Conservation (phyloP, 164 flowering plant genomes). For the Liriodendron chinense region DNA sequence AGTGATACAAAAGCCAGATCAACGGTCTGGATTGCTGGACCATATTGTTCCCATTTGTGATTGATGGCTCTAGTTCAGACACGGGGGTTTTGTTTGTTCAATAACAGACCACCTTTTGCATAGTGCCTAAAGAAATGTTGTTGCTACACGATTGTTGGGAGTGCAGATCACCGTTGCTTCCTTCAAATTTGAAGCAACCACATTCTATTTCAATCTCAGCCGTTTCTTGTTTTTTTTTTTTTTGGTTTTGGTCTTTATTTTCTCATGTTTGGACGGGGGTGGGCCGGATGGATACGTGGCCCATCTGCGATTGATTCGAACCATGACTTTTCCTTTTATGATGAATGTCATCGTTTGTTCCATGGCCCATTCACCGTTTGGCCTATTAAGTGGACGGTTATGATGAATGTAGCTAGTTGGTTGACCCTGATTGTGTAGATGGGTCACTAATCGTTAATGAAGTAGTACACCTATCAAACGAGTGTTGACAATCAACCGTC, state of each 20-base stretch:
- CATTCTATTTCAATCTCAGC: neutral
- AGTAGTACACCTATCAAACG: too few relatives aligned
- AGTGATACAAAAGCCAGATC: neutral
- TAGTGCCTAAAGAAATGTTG: slow-evolving; percentile 8
- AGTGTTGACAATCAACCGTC: too few relatives aligned
- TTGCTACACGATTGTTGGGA: slow-evolving; percentile 12
- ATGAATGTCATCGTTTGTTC: too few relatives aligned
- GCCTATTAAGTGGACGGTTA: too few relatives aligned
- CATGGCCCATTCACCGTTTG: too few relatives aligned
- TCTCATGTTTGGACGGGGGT: neutral
- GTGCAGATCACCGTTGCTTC: neutral
- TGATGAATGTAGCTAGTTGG: too few relatives aligned
- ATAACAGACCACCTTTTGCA: slow-evolving; percentile 17
- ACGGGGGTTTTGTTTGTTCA: slow-evolving; percentile 13
- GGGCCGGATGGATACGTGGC: too few relatives aligned
- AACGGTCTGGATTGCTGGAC: neutral
- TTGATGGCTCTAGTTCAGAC: slow-evolving; percentile 14
- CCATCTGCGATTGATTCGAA: too few relatives aligned
- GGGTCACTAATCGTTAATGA: too few relatives aligned
- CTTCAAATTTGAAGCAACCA: slow-evolving; percentile 14
- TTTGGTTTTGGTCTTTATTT: too few relatives aligned
- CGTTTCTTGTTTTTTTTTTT: neutral
- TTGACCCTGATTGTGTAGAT: too few relatives aligned
- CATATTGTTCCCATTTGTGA: neutral
- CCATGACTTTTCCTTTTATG: too few relatives aligned